phyloP scores from a whole-genome alignment of 352 stramenopile species.

The Pythium rhizo-oryzae region DNA sequence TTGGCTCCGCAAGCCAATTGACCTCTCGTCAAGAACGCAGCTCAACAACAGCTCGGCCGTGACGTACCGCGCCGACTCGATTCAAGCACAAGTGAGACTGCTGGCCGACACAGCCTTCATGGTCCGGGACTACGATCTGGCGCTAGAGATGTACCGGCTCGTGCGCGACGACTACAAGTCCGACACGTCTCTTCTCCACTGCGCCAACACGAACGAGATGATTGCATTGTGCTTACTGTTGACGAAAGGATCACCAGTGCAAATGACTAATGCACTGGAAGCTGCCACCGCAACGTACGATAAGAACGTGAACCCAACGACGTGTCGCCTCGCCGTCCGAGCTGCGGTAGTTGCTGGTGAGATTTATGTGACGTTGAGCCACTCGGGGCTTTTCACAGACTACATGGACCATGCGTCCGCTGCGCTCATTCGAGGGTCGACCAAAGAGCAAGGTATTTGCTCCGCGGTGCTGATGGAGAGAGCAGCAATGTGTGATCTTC shows the following conservation, averaged over 20 bases:
- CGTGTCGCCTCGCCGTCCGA: slow-evolving; percentile 62
- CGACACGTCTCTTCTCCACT: slow-evolving; percentile 86
- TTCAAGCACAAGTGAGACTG: slow-evolving; percentile 89
- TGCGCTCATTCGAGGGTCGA: slow-evolving; percentile 80
- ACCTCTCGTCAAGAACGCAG: slow-evolving; percentile 43
- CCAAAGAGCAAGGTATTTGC: slow-evolving; percentile 85
- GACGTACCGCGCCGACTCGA: slow-evolving; percentile 82
- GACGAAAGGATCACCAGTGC: slow-evolving; percentile 73
- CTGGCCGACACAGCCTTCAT: slow-evolving; percentile 91
- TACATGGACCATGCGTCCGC: slow-evolving; percentile 88
- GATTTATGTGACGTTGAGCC: slow-evolving; percentile 75
- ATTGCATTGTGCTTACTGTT: slow-evolving; percentile 84
- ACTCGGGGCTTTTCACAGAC: slow-evolving; percentile 79
- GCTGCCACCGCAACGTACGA: slow-evolving; percentile 65
- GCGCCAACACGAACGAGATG: slow-evolving; percentile 87
- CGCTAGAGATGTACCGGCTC: slow-evolving; percentile 91
- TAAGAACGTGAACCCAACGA: slow-evolving; percentile 49
- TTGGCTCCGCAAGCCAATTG: slow-evolving; percentile 90
- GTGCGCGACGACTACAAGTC: slow-evolving; percentile 91
- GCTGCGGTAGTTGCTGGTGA: slow-evolving; percentile 77
- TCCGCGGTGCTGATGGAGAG: slow-evolving; percentile 83
- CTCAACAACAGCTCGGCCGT: slow-evolving; percentile 27
- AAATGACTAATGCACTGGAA: slow-evolving; percentile 87
- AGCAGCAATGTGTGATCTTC: slow-evolving; percentile 77
- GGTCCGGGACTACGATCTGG: slow-evolving; percentile 89